Evolutionary conservation across 1,284 basidiomycete genomes (phyloP), one percentile per base, ranked within the genome.

Genomic region (Somion occarium): DNA sequence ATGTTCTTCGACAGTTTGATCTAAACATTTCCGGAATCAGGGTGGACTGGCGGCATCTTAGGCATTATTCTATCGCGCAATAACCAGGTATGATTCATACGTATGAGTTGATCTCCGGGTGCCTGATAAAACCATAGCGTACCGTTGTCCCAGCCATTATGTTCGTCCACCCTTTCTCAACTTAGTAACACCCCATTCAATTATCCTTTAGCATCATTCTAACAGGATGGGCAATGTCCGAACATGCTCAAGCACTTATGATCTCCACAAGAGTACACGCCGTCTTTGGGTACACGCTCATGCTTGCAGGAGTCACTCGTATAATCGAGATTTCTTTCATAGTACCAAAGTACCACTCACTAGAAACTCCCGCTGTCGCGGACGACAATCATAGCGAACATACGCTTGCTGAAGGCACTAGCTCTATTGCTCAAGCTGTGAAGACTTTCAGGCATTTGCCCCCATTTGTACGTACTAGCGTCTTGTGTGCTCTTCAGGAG

Each of bases 171-270:
- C 27, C 38, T 44, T 49, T 22, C 44, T 49, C 30, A 43, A 38
- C 20, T 25, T 5, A 12, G 48, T 50, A 24, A 57, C 51, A 52
- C 39, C 44, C 53, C 15, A 18, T 60, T 5, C 41, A 34, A 7
- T 19, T 3, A 43, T 9, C 20, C 5, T 18, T 9, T 56, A 93
- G 89, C 53, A 85, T 95, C 56, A 82, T 92, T 51, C 73, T 96
- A 54, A 96, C 93, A 0, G 95, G 95, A 2, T 98, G 92, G 88
- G 94, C 89, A 0, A 96, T 98, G 92, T 89, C 90, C 2, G 85
- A 90, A 38, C 95, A 98, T 59, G 82, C 82, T 1, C 95, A 98
- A 71, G 83, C 80, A 7, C 73, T 94, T 48, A 86, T 85, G 82
- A 75, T 95, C 44, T 91, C 90, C 0, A 90, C 91, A 2, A 86